Evolutionary conservation across 139 green algal species (phyloP), one percentile per base, ranked within the genome.

Genomic region (Parachlorella kessleri): DNA sequence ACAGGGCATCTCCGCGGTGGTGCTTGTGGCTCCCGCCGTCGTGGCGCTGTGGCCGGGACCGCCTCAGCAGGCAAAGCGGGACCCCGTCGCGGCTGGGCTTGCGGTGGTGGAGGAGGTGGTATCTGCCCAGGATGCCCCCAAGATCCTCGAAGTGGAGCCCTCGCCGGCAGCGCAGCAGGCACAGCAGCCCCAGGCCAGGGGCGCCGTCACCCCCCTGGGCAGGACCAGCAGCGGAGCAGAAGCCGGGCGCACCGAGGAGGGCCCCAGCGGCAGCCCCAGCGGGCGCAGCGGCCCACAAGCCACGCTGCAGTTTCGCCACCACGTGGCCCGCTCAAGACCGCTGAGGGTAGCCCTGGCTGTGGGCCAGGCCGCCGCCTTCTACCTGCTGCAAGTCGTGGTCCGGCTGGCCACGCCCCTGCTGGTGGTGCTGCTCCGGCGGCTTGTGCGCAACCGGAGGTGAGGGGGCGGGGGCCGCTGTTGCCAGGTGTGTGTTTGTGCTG

Each of bases 21-120:
- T 98, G 28, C 84, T 98, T 8, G 88, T 97, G 37, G 91, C 91
- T 6, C 93, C 94, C 23, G 93, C 93, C 6, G 88, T 98, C 41
- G 74, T 98, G 2, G 86, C 88, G 18, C 39, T 89, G 1, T 86
- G 72, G 55, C 38, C 75, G 36, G 70, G 72, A 38, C 63, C 73
- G 8, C 66, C 73, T 1, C 14, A 66, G 38, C 26, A 81, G 39
- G 28, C 42, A 4, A 35, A 32, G 1, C 42, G n/a, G 0, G 54
- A 85, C 28, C 18, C 24, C 2, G 9, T 85, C 36, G 35, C 69
- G 41, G 64, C 74, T 26, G 72, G 68, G 24, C 39, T 81, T 55
- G 40, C 76, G 23, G 39, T 86, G 4, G 53, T 82, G 37, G 81
- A 86, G 55, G 75, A 82, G 69, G 36, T 86, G 32, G 66, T 86